These are phyloP conservation scores for Agrocybe pediades DNA, from an alignment of 768 basidiomycete species.

Conservation along the genomic window DNA sequence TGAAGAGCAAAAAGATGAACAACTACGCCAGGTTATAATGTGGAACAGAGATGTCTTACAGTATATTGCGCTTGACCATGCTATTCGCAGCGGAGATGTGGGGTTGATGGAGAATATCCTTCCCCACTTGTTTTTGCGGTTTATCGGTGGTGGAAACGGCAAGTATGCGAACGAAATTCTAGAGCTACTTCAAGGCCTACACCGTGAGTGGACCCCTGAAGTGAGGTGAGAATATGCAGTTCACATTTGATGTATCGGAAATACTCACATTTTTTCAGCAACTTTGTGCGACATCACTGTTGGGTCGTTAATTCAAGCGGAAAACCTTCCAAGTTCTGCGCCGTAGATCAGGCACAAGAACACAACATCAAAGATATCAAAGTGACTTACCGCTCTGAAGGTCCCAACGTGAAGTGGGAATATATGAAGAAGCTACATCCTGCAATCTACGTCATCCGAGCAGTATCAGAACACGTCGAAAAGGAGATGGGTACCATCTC, in stretches of 20 bases:
- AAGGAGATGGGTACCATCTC: constrained; percentile 22
- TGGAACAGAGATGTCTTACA: constrained; percentile 36
- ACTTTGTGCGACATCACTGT: constrained; percentile 28
- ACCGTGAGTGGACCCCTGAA: constrained; percentile 4
- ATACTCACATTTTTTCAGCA: constrained; percentile 9
- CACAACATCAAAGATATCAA: constrained; percentile 39
- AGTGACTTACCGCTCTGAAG: constrained; percentile 32
- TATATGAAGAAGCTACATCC: constrained; percentile 33
- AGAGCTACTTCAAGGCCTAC: constrained; percentile 22
- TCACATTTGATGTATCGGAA: neutral
- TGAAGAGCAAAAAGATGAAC: constrained; percentile 25
- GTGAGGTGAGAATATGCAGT: neutral
- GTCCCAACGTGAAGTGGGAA: constrained; percentile 31
- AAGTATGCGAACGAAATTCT: constrained; percentile 35
- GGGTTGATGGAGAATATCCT: constrained; percentile 34
- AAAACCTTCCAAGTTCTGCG: constrained; percentile 17
- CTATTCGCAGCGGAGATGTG: constrained; percentile 39
- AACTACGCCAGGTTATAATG: constrained; percentile 28
- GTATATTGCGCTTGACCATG: constrained; percentile 35
- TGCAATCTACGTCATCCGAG: constrained; percentile 28
- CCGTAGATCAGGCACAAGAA: constrained; percentile 35
- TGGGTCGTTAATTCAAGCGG: constrained; percentile 34
- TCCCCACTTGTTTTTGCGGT: constrained; percentile 32
- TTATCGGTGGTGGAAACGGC: constrained; percentile 31
- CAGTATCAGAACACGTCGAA: constrained; percentile 26